Evolutionary conservation across 2,329 filamentous ascomycete species (phyloP), one percentile per base, ranked within the genome.

Genomic region (Neopestalotiopsis rosae): DNA sequence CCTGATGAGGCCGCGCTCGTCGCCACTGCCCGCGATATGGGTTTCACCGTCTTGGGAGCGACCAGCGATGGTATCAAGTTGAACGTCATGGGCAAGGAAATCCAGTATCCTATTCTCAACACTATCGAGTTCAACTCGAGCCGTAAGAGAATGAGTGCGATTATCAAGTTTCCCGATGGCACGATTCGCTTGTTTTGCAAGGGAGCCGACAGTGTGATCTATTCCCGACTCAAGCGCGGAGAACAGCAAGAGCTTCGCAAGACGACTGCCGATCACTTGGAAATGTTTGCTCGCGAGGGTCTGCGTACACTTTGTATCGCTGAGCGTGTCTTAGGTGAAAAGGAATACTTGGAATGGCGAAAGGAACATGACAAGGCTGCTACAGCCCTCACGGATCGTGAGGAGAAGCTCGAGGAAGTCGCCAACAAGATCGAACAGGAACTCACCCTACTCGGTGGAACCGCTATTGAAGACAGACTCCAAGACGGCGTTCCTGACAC

Each of bases 401-500:
- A 99, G 77, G 94, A 97, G 75, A 98, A 97, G 80, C 84, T 99
- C 38, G 96, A 99, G 79, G 90, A 90, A 70, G 93, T 97, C 14
- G 92, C 96, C 3, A 95, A 97, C 78, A 86, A 90, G 69, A 98
- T 99, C 71, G 96, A 99, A 81, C 93, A 94, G 71, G 92, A 98
- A 17, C 87, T 99, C 6, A 93, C 88, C 68, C 88, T 99, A 6
- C 83, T 99, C 28, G 96, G 96, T 70, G 96, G 96, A 61, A 99
- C 96, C 20, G 96, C 96, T 57, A 99, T 99, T 73, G 96, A 99
- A 81, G 96, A 99, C 85, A 91, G 95, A 74, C 87, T 99, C 34
- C 96, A 99, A 81, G 96, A 99, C 74, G 96, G 95, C 69, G 96
- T 99, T 3, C 96, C 96, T 6, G 96, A 98, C 78, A 95, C 96